A percentile compares a stretch with the other conserved stretches of the same genome.
phyloP scores from a whole-genome alignment of 73 alveolate species.

The Halteria grandinella region DNA sequence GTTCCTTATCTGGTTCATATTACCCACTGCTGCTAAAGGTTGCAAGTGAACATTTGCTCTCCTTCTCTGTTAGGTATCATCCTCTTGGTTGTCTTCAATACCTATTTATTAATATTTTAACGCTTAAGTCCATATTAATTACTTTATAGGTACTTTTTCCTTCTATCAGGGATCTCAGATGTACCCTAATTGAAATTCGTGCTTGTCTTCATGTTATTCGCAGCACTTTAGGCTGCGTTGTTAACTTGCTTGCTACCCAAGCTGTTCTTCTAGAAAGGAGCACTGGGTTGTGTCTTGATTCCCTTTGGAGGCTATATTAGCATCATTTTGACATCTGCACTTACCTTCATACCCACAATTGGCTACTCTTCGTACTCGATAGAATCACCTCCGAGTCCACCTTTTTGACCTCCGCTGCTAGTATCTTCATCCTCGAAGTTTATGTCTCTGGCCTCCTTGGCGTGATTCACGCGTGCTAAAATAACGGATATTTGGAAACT shows the following conservation, averaged over 20 bases:
- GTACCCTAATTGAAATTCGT: background rate
- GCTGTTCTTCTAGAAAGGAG: background rate
- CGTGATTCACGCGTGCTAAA: slow-evolving; percentile 43
- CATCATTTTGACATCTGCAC: too few species aligned
- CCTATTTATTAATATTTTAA: background rate
- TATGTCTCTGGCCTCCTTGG: slow-evolving; percentile 26
- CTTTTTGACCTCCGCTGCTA: background rate
- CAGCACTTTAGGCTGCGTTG: background rate
- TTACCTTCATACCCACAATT: background rate
- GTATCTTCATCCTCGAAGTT: slow-evolving; percentile 23
- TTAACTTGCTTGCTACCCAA: background rate
- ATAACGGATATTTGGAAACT: background rate
- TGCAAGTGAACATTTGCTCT: slow-evolving; percentile 19
- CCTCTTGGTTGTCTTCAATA: slow-evolving; percentile 18
- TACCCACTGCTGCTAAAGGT: slow-evolving; percentile 4
- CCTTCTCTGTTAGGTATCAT: slow-evolving; percentile 6
- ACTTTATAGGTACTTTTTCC: slow-evolving; percentile 38
- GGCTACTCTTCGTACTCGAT: background rate
- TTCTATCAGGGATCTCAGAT: slow-evolving; percentile 27
- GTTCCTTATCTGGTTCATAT: slow-evolving; percentile 15
- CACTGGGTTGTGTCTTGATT: slow-evolving; percentile 4
- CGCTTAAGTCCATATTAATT: too few species aligned
- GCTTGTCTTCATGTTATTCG: background rate
- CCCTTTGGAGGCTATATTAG: too few species aligned
- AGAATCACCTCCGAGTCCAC: background rate